Evolutionary conservation across 2,329 filamentous ascomycete genomes (phyloP), one percentile per base, ranked within the genome.

Genomic region (Chrysosporium queenslandicum): DNA sequence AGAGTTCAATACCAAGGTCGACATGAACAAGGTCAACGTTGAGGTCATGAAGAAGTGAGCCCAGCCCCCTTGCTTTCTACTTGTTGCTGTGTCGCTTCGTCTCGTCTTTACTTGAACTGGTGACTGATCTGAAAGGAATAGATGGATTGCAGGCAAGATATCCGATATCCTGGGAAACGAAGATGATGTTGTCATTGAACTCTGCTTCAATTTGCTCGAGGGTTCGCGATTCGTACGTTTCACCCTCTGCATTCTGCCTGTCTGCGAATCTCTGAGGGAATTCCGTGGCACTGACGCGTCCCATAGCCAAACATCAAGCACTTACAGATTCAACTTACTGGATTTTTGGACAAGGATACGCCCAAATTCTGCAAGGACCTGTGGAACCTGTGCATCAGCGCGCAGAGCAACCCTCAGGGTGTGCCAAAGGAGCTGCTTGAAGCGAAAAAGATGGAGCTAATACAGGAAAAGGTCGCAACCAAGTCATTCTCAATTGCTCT

Each of bases 1-100:
- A 6, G 89, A 96, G 65, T 98, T 97, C 73, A 91, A 80, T 66
- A 83, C 87, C 67, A 96, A 96, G 74, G 92, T 98, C 58, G 90
- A 98, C 74, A 95, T 94, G 81, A 81, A 83, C 61, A 97, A 97
- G 74, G 89, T 98, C 69, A 96, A 98, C 66, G 77, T 95, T 47
- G 88, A 94, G 69, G 87, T 98, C 52, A 94, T 98, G 82, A 96
- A 96, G 78, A 94, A 92, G 87, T 94, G 66, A 64, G 83, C 11
- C 71, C 42, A 20, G n/a, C n/a, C n/a, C n/a, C n/a, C n/a, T n/a
- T n/a, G n/a, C n/a, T n/a, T n/a, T n/a, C n/a, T n/a, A n/a, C n/a
- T n/a, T n/a, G n/a, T n/a, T n/a, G n/a, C n/a, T n/a, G n/a, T n/a
- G n/a, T n/a, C n/a, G n/a, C n/a, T 40, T 16, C 16, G 2, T 21